Evolutionary conservation across 306 rosid species (phyloP), one percentile per base, ranked within the genome.

Genomic region (Cyamopsis tetragonoloba): DNA sequence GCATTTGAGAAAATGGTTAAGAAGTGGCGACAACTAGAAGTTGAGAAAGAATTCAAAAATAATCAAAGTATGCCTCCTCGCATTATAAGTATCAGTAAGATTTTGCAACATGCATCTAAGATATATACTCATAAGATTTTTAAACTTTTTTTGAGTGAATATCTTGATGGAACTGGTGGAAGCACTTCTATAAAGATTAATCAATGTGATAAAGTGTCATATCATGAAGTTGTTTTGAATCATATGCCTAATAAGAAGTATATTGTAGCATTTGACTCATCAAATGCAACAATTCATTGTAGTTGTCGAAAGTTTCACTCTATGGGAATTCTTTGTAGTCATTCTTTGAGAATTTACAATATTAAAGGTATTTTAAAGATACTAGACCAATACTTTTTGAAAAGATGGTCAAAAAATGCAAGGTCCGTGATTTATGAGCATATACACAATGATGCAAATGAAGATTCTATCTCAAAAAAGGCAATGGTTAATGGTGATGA

Each of bases 261-360:
- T 26, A n/a, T 0, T 1, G 61, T 54, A 14, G 7, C 62, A 3
- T 11, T 56, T 14, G 42, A 56, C 62, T 30, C 42, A 2, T 56
- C 42, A 1, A 15, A 3, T 56, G 3, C 1, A 3, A 54, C 1
- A 39, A 54, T 54, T 9, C 12, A 2, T 54, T 54, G 61, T 54
- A 54, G 42, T 56, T 15, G 42, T 38, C n/a, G 7, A 5, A 27
- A 56, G 24, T 56, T 56, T 56, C 42, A 31, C 31, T 30, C 26
- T 0, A 30, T 56, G 62, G 42, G 42, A 2, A 56, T 56, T 56
- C 62, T 56, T 56, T 56, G 62, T 56, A 31, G 37, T 46, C 53
- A 46, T 46, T 23, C 53, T 17, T 18, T 18, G 26, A 0, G 53
- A 2, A 18, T 46, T 17, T 46, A 46, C 3, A 38, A 38, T 12